Conservation (phyloP, 2,329 filamentous ascomycete genomes). For the Lachnum nothofagi region DNA sequence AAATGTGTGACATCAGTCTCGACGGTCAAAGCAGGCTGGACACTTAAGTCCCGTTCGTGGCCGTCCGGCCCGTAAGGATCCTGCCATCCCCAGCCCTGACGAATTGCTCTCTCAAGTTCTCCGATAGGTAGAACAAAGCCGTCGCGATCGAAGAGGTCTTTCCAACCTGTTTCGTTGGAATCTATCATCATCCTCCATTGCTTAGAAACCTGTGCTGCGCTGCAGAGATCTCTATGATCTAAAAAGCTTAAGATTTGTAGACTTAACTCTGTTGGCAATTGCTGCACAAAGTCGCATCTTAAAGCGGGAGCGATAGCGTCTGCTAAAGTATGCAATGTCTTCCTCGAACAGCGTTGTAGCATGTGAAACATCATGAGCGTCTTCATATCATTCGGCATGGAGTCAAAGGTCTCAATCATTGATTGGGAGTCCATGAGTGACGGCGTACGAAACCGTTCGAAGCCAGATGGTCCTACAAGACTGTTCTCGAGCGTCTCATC, state of each 20-base stretch:
- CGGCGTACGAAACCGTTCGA: slow-evolving; percentile 16
- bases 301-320: slow-evolving; percentile 88
- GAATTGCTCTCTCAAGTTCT: slow-evolving; percentile 79
- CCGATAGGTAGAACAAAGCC: slow-evolving; percentile 73
- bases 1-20: slow-evolving; percentile 43
- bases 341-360: slow-evolving; percentile 77
- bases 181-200: slow-evolving; percentile 89
- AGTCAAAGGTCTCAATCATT: slow-evolving; percentile 85
- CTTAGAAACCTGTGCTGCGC: slow-evolving; percentile 87
- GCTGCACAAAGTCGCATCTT: slow-evolving; percentile 85
- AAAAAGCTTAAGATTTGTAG: slow-evolving; percentile 84
- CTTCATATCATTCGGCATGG: slow-evolving; percentile 86
- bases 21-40: slow-evolving; percentile 41
- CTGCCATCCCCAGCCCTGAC: slow-evolving; percentile 97
- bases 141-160: slow-evolving; percentile 79
- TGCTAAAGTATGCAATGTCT: slow-evolving; percentile 83
- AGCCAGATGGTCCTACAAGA: slow-evolving; percentile 31
- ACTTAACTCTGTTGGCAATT: slow-evolving; percentile 79
- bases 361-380: slow-evolving; percentile 96
- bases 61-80: slow-evolving; percentile 71
- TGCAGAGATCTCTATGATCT: slow-evolving; percentile 78
- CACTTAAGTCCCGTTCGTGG: slow-evolving; percentile 75
- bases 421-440: slow-evolving; percentile 72
- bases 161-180: slow-evolving; percentile 93
- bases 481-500: slow-evolving; percentile 21